These are phyloP conservation scores for Trametes polyzona DNA, from an alignment of 1,284 basidiomycete species.

Conservation along the genomic window DNA sequence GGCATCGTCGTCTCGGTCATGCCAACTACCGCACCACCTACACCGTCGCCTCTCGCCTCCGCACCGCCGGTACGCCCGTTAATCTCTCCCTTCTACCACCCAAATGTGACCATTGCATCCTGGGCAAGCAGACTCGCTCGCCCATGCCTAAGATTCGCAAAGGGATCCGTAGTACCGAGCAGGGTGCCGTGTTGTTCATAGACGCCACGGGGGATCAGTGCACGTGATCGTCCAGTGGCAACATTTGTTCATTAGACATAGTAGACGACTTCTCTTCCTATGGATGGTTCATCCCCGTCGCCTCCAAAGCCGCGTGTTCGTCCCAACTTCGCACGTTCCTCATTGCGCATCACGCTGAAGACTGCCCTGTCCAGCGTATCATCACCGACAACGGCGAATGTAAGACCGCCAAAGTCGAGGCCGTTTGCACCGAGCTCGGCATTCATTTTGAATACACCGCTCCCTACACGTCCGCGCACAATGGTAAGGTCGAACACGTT, in stretches of 20 bases:
- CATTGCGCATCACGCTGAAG: slow-evolving; percentile 20
- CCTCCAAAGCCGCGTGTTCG: slow-evolving; percentile 31
- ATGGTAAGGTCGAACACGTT: slow-evolving; percentile 32
- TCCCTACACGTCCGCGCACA: slow-evolving; percentile 31
- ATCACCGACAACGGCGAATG: slow-evolving; percentile 40
- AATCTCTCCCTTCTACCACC: slow-evolving; percentile 26
- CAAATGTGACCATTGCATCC: slow-evolving; percentile 30
- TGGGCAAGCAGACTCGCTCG: slow-evolving; percentile 23
- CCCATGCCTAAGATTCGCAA: slow-evolving; percentile 11
- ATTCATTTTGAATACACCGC: slow-evolving; percentile 9
- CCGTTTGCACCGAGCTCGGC: slow-evolving; percentile 21
- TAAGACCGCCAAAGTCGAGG: slow-evolving; percentile 27
- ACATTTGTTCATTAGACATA: slow-evolving; percentile 40
- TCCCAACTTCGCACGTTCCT: slow-evolving; percentile 32
- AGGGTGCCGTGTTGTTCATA: slow-evolving; percentile 36
- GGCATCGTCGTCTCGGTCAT: slow-evolving; percentile 39
- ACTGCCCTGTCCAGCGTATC: slow-evolving; percentile 23
- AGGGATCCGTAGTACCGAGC: slow-evolving; percentile 23
- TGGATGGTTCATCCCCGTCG: slow-evolving; percentile 37
- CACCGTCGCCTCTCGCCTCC: slow-evolving; percentile 31
- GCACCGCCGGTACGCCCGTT: slow-evolving; percentile 39
- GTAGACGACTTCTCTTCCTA: slow-evolving; percentile 38
- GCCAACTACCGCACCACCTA: slow-evolving; percentile 31
- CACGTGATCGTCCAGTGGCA: slow-evolving; percentile 31
- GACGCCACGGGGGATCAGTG: slow-evolving; percentile 37